Base-by-base conservation (phyloP, 352 stramenopile genomes). In the Globisporangium solare region DNA sequence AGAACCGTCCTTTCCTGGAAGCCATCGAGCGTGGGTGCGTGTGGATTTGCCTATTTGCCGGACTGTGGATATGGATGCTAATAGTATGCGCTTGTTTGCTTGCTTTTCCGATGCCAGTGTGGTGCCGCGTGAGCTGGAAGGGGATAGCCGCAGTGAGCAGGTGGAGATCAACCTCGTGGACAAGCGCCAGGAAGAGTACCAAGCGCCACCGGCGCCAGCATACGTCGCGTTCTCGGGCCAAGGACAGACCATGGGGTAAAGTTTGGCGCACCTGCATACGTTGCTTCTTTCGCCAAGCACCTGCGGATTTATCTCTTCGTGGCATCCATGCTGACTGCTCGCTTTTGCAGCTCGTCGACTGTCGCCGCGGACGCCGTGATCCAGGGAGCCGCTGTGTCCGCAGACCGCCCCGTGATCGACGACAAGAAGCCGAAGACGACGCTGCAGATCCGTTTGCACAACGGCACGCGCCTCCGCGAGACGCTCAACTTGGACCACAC, bases 401-500 rank as follows among this genome's bases (percentile, higher is more conserved):
- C 63, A 1, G 66, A 85, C n/a, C 66, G 70, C 1, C 85, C 86
- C 0, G 78, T 91, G 31, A 64, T 95, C 11, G 88, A 97, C 62
- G 83, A 92, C 66, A 86, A 85, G 61, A 79, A 94, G 54, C 84
- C 88, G 14, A 90, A 68, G 59, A 97, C 88, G 40, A 94, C 81
- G 60, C 67, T 97, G 59, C 88, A 96, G 73, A 86, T 97, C 47
- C 85, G 86, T 51, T 72, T 96, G 51, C 79, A 92, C 62, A 88
- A 94, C 64, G 87, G 87, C 50, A 76, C 79, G 60, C 73, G 86
- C 5, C 59, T 96, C 50, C 69, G 79, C 54, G 86, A 92, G 66
- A 92, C 80, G 52, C 72, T 97, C 18, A 97, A 97, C 63, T 70
- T 94, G 59, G 66, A 84, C 42, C 86, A 97, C 71, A 95, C 87